Percentiles rank a stretch among this genome's conserved stretches.
These are phyloP conservation scores for Suillus ampliporus DNA, from an alignment of 768 basidiomycete species.

Conservation along the genomic window DNA sequence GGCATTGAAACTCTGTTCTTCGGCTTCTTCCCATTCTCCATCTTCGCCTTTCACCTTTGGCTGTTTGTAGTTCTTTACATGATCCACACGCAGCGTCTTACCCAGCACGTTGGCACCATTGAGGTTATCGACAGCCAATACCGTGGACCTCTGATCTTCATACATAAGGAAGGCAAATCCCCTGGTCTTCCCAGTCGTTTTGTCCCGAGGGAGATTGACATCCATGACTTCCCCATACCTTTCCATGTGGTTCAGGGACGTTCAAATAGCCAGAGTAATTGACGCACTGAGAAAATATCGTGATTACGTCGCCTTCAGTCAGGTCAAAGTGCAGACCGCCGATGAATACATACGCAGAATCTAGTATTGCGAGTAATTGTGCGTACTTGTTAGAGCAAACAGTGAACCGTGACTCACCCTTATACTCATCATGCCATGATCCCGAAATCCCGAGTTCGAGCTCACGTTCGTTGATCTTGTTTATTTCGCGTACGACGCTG, in stretches of 20 bases:
- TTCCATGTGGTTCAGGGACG: slow-evolving; percentile 12
- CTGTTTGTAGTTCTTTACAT: slow-evolving; percentile 92
- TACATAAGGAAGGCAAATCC: slow-evolving; percentile 99
- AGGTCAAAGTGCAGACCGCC: slow-evolving; percentile 89
- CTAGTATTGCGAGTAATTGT: slow-evolving; percentile 41
- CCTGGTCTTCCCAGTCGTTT: slow-evolving; percentile 85
- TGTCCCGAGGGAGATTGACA: slow-evolving; percentile 93
- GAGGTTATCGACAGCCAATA: slow-evolving; percentile 97
- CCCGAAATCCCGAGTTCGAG: slow-evolving; percentile 75
- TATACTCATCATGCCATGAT: slow-evolving; percentile 98
- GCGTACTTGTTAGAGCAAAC: neutral
- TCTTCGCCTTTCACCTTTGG: slow-evolving; percentile 76
- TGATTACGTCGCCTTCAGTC: slow-evolving; percentile 97
- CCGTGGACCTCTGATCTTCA: slow-evolving; percentile 95
- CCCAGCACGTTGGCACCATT: slow-evolving; percentile 92
- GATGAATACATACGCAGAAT: slow-evolving; percentile 94
- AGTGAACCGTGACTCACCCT: slow-evolving; percentile 47
- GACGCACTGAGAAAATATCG: slow-evolving; percentile 95
- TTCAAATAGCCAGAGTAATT: slow-evolving; percentile 9
- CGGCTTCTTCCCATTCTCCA: slow-evolving; percentile 86
- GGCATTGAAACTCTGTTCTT: slow-evolving; percentile 88
- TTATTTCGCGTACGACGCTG: slow-evolving; percentile 93
- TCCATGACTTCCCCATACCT: slow-evolving; percentile 99
- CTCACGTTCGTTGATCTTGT: slow-evolving; percentile 90
- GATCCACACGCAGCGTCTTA: slow-evolving; percentile 88